phyloP scores from a whole-genome alignment of 768 basidiomycete genomes.

The Boletus tylopilopsis region DNA sequence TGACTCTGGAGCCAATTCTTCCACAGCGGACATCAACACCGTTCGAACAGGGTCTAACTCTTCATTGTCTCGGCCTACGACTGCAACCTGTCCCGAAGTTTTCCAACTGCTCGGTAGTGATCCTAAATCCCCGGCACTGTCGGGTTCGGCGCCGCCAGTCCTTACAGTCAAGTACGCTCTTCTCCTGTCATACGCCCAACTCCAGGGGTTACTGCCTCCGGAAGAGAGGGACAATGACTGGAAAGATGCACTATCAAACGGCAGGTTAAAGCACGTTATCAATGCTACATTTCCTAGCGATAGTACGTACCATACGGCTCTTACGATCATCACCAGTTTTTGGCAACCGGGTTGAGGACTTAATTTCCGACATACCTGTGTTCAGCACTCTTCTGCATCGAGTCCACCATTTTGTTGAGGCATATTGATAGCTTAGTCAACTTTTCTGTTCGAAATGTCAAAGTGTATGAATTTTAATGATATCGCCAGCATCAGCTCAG shows the following conservation, averaged over 20 bases:
- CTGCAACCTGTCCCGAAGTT: constrained; percentile 26
- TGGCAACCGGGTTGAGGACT: constrained; percentile 9
- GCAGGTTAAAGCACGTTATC: constrained; percentile 24
- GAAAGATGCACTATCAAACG: constrained; percentile 26
- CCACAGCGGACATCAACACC: constrained; percentile 3
- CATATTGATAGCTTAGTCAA: background rate
- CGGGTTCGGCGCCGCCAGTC: constrained; percentile 7
- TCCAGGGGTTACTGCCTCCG: constrained; percentile 28
- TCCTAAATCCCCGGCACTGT: constrained; percentile 6
- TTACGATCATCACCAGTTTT: constrained; percentile 16
- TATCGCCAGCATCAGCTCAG: background rate
- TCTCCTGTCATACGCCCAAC: constrained; percentile 36
- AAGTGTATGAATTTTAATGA: background rate
- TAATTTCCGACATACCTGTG: background rate
- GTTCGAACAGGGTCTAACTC: constrained; percentile 18
- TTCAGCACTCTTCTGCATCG: background rate
- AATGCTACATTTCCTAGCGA: constrained; percentile 24
- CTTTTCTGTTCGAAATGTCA: background rate
- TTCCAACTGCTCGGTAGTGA: constrained; percentile 21
- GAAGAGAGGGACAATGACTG: constrained; percentile 34
- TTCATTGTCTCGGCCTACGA: constrained; percentile 26
- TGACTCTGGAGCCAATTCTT: constrained; percentile 3
- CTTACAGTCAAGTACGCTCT: constrained; percentile 37
- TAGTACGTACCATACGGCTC: constrained; percentile 26
- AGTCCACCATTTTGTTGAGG: background rate